Base-by-base conservation (phyloP, 352 stramenopile genomes). In the Globisporangium cederbergense region DNA sequence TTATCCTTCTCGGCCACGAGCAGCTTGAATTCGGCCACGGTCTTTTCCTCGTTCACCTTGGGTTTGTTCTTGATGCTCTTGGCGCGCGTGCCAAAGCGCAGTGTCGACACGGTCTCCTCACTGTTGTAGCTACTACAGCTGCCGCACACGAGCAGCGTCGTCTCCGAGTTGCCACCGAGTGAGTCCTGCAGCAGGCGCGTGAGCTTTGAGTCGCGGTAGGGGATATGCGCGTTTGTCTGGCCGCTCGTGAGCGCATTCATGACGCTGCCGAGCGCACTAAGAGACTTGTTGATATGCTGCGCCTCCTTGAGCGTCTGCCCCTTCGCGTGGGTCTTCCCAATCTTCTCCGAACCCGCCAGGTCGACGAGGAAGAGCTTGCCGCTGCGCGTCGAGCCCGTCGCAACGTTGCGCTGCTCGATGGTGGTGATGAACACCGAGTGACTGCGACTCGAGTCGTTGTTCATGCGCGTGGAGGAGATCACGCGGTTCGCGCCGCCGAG, bases 401-500 rank as follows among this genome's bases (percentile, higher is more conserved):
- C 49, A 2, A 77, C 75, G 40, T 90, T 84, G 32, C 74, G 71
- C 62, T 93, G 93, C 74, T 99, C 95, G 55, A 99, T 88, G 14
- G 97, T 96, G 69, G 99, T 97, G 65, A 92, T 98, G 60, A 99
- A 99, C 22, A 99, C 93, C 16, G 89, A 97, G 79, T 99, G 97
- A 55, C 84, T 97, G 28, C 95, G 82, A 60, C 77, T 96, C 58
- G 86, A 97, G 58, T 96, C 86, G 40, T 81, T 86, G 74, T 98
- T 98, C 75, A 97, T 91, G 49, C 91, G 79, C n/a, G 93, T 98
- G 30, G 81, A 89, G 18, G 82, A 81, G 62, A 94, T 86, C 4
- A 89, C 76, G 51, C 83, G 78, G 75, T 99, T 98, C 54, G 96
- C 96, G 57, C 97, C 97, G 36, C 83, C 86, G 45, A 87, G 66